Base-by-base conservation (phyloP, 805 yeast species). In the Saccharomycopsis sp. region DNA sequence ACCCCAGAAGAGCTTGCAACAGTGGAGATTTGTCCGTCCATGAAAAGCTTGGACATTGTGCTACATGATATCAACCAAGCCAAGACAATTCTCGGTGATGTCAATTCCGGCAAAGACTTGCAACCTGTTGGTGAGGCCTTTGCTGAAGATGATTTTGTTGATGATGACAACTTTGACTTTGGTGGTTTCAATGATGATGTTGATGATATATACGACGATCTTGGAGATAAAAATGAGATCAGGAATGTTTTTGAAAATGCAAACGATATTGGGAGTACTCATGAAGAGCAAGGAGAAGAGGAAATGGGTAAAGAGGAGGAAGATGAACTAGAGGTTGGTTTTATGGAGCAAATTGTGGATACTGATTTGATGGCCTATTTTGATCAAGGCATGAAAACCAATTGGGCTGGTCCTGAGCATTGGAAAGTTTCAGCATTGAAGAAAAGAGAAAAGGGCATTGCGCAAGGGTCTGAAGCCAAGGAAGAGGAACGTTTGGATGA, bases 371-470 rank as follows among this genome's bases (percentile, higher is more conserved):
- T 84, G 72, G 80, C 87, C 2, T 81, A 85, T 55, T 86, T 86
- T 58, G 95, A 87, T 55, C 77, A 75, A 39, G 69, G 75, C 16
- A 66, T 85, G 59, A 72, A 68, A 43, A 26, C 26, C 31, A 81
- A 76, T 55, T 88, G 96, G 96, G 73, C 94, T 21, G 96, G 96
- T 6, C 82, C 89, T 10, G 89, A 84, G 49, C 94, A 85, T 60
- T 89, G 96, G 96, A 82, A 81, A 59, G 80, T 89, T 8, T 64
- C 71, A 31, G 71, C 75, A 10, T 58, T 80, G 36, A 79, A 75
- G 52, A 67, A 67, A 49, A 4, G 67, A 58, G 37, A 37, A 20
- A 12, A 9, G 5, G 20, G 22, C 17, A 6, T 23, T n/a, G 18
- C 22, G 20, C n/a, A n/a, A n/a, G n/a, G n/a, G n/a, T n/a, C n/a